Evolutionary conservation across 2,329 filamentous ascomycete species (phyloP).

Genomic region (Calonectria honghensis): DNA sequence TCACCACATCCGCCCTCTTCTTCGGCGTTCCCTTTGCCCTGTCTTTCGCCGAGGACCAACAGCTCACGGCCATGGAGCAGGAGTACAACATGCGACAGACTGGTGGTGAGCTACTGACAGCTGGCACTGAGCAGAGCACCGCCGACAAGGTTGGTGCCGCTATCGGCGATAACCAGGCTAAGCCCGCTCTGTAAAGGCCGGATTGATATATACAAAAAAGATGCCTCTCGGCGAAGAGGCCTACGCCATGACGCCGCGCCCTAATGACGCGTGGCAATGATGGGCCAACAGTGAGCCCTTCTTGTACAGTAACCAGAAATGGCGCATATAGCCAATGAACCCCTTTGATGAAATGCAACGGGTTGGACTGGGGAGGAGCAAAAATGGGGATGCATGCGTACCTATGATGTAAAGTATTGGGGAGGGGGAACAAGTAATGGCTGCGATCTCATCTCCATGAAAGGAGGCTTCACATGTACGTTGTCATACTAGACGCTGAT

Average conservation of each 20-base stretch:
- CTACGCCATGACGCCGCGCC: constrained; percentile 42
- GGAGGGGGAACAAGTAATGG: constrained; percentile 51
- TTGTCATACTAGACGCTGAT: constrained; percentile 53
- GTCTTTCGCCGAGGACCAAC: constrained; percentile 96
- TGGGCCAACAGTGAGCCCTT: constrained; percentile 48
- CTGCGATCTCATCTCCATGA: constrained; percentile 57
- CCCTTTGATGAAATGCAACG: constrained; percentile 51
- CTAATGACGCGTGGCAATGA: constrained; percentile 47
- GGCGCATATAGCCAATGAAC: constrained; percentile 52
- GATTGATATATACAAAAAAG: constrained; percentile 34
- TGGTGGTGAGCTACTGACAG: constrained; percentile 82
- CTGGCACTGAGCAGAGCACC: constrained; percentile 66
- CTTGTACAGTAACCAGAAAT: constrained; percentile 57
- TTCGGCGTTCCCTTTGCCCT: constrained; percentile 95
- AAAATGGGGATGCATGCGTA: constrained; percentile 49
- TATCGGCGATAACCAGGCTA: constrained; percentile 67
- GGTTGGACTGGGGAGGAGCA: constrained; percentile 43
- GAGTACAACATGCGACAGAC: constrained; percentile 97
- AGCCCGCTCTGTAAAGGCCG: constrained; percentile 70
- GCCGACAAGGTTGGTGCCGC: constrained; percentile 70
- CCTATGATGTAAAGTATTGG: constrained; percentile 55
- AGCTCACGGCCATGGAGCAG: constrained; percentile 97
- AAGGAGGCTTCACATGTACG: constrained; percentile 54
- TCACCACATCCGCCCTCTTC: constrained; percentile 91
- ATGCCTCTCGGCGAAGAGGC: constrained; percentile 37